phyloP scores from a whole-genome alignment of 805 yeast species.

The Metschnikowia picachoensis region DNA sequence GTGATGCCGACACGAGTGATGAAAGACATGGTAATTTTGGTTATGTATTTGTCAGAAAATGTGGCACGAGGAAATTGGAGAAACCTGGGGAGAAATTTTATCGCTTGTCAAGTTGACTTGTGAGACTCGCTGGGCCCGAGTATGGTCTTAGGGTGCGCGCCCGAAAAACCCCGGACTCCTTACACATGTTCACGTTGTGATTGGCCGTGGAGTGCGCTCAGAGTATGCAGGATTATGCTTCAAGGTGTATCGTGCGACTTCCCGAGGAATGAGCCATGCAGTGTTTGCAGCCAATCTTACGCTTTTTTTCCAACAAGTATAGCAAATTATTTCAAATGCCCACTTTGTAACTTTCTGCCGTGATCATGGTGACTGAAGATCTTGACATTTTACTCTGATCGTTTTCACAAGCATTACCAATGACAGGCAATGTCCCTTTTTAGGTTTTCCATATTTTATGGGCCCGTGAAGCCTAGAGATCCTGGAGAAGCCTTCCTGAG shows the following conservation, averaged over 20 bases:
- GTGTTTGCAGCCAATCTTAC: neutral
- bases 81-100: neutral
- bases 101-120: neutral
- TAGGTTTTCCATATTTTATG: no score
- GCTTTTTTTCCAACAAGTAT: neutral
- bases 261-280: no score
- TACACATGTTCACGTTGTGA: constrained; percentile 16
- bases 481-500: no score
- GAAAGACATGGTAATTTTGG: constrained; percentile 19
- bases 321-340: no score
- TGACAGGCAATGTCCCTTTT: no score
- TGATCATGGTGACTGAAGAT: no score
- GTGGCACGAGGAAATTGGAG: neutral
- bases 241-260: no score
- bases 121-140: neutral
- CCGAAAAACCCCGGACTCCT: constrained; percentile 18
- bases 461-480: no score
- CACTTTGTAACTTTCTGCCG: no score
- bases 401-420: no score
- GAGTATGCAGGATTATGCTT: neutral
- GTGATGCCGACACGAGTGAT: constrained; percentile 29
- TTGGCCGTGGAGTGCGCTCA: constrained; percentile 11
- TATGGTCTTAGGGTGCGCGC: constrained; percentile 1
- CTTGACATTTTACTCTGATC: no score
- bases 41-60: neutral